These are phyloP conservation scores for Schwanniomyces occidentalis DNA, from an alignment of 805 yeast genomes.

Conservation along the genomic window DNA sequence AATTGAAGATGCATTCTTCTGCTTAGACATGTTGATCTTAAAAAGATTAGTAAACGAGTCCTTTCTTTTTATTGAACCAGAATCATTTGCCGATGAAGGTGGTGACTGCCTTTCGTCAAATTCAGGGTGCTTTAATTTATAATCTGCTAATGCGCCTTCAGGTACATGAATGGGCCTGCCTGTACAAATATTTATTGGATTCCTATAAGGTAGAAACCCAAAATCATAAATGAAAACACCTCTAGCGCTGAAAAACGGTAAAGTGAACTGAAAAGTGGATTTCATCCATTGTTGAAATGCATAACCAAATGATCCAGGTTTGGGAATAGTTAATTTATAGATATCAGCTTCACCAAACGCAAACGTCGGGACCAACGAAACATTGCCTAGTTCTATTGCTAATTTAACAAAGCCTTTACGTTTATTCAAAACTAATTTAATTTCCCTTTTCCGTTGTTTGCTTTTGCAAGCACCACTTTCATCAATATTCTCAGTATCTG, in stretches of 20 bases:
- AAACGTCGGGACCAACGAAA: slow-evolving; percentile 79
- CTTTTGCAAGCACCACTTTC: neutral
- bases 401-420: slow-evolving; percentile 88
- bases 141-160: slow-evolving; percentile 30
- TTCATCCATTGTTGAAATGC: slow-evolving; percentile 74
- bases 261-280: slow-evolving; percentile 70
- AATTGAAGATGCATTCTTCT: slow-evolving; percentile 12
- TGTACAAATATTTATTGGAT: slow-evolving; percentile 72
- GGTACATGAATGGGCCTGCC: slow-evolving; percentile 70
- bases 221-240: slow-evolving; percentile 91
- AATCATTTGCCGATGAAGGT: neutral
- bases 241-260: slow-evolving; percentile 89
- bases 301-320: slow-evolving; percentile 46
- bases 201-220: slow-evolving; percentile 85
- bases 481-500: slow-evolving; percentile 4
- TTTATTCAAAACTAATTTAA: slow-evolving; percentile 68
- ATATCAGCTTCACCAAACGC: slow-evolving; percentile 86
- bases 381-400: slow-evolving; percentile 79
- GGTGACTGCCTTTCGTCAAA: slow-evolving; percentile 15
- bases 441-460: slow-evolving; percentile 35
- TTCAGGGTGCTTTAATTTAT: slow-evolving; percentile 31
- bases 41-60: slow-evolving; percentile 32
- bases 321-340: slow-evolving; percentile 44
- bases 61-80: slow-evolving; percentile 7
- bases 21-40: slow-evolving; percentile 14